Percentiles rank a stretch among this genome's conserved stretches.
These are phyloP conservation scores for Citrus hindsii DNA, from an alignment of 345 rosid species.

Conservation along the genomic window DNA sequence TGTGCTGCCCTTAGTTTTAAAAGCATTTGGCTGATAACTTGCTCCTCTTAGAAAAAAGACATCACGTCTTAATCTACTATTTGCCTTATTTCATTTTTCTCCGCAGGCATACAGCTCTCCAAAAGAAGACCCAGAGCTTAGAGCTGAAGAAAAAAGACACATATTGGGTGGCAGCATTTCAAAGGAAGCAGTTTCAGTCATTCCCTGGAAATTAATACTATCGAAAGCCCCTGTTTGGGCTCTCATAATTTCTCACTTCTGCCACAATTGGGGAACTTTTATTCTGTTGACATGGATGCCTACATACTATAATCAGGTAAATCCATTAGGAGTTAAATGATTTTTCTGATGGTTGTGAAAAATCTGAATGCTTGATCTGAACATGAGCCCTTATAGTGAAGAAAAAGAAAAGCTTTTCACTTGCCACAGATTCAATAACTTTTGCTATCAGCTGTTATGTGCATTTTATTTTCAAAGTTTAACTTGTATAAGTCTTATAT, in stretches of 20 bases:
- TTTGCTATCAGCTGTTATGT: neutral
- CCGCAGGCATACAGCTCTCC: slow-evolving; percentile 88
- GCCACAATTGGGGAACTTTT: slow-evolving; percentile 99
- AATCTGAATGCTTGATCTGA: neutral
- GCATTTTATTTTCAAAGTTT: neutral
- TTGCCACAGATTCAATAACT: neutral
- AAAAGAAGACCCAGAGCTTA: slow-evolving; percentile 71
- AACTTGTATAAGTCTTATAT: neutral
- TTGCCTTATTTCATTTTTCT: slow-evolving; percentile 20
- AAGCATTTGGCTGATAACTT: neutral
- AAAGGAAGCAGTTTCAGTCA: slow-evolving; percentile 77
- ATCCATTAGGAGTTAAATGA: neutral
- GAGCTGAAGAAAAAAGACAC: slow-evolving; percentile 55
- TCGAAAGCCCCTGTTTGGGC: slow-evolving; percentile 99
- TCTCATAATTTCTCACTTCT: slow-evolving; percentile 89
- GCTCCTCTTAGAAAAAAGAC: neutral
- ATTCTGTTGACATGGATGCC: slow-evolving; percentile 99
- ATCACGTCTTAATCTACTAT: neutral
- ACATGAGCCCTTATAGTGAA: neutral
- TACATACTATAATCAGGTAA: slow-evolving; percentile 95
- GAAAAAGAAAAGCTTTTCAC: neutral
- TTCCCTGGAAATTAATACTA: slow-evolving; percentile 91
- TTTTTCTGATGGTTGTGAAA: neutral
- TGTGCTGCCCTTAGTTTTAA: slow-evolving; percentile 5
- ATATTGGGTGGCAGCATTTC: slow-evolving; percentile 62